Conservation (phyloP, 208 protist species). For the Wallacemonas sp. region DNA sequence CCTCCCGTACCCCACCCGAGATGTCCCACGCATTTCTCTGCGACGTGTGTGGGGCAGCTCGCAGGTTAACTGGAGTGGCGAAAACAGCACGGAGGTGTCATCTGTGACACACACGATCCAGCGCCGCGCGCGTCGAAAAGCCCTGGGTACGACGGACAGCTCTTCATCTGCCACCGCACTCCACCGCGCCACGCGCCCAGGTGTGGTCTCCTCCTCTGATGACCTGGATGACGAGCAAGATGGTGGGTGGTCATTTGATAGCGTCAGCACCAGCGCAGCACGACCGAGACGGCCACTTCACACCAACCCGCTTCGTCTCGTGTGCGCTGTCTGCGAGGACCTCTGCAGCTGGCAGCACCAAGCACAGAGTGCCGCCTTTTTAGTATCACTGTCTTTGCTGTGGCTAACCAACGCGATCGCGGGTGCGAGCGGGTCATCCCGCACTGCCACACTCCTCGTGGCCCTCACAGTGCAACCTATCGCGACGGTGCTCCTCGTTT, state of each 20-base stretch:
- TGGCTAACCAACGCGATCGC: conserved; percentile 1
- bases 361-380: neutral
- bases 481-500: neutral
- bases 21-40: conserved; percentile 21
- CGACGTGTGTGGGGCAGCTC: conserved; percentile 18
- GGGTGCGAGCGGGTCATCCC: neutral
- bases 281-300: neutral
- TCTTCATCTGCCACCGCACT: neutral
- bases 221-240: conserved; percentile 4
- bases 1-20: conserved; percentile 7
- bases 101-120: conserved; percentile 12
- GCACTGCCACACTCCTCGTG: neutral
- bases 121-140: conserved; percentile 2
- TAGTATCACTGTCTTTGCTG: neutral
- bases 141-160: conserved; percentile 4
- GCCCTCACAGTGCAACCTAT: neutral
- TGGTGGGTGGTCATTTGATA: conserved; percentile 8
- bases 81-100: conserved; percentile 8
- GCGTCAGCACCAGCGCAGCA: neutral
- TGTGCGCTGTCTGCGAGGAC: conserved; percentile 4
- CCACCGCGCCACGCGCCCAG: neutral
- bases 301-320: conserved; percentile 12
- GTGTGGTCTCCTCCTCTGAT: conserved; percentile 1
- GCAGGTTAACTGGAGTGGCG: conserved; percentile 10
- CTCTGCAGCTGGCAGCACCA: conserved; percentile 8